phyloP scores from a whole-genome alignment of 495 filamentous ascomycete species.

The Aspergillus incahuasiensis region DNA sequence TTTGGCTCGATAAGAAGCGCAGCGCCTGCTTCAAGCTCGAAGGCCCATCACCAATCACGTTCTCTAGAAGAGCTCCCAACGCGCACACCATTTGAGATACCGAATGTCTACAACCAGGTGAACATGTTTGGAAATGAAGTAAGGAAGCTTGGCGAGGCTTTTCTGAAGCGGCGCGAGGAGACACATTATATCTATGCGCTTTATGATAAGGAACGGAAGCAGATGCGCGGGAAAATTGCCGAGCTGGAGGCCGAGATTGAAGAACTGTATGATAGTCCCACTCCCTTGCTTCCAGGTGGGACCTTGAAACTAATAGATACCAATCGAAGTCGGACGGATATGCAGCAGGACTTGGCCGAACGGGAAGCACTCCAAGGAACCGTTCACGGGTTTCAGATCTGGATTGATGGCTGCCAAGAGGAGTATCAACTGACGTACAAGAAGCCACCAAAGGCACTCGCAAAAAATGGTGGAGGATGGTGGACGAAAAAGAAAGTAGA shows the following conservation, averaged over 20 bases:
- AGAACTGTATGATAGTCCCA: slow-evolving; percentile 30
- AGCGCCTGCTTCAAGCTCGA: neutral
- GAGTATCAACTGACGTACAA: slow-evolving; percentile 17
- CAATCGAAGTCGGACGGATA: slow-evolving; percentile 25
- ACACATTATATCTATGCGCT: slow-evolving; percentile 30
- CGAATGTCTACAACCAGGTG: slow-evolving; percentile 22
- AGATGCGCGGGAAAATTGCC: slow-evolving; percentile 20
- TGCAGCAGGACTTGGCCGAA: slow-evolving; percentile 31
- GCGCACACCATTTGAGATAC: slow-evolving; percentile 18
- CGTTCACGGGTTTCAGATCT: slow-evolving; percentile 31
- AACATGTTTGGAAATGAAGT: slow-evolving; percentile 23
- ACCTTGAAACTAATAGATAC: neutral
- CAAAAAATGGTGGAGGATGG: slow-evolving; percentile 12
- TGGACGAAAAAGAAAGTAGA: slow-evolving; percentile 19
- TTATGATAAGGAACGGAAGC: slow-evolving; percentile 27
- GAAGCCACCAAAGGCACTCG: neutral
- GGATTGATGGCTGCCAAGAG: slow-evolving; percentile 26
- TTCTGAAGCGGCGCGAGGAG: slow-evolving; percentile 30
- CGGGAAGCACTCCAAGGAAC: slow-evolving; percentile 37
- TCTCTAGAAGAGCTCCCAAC: neutral
- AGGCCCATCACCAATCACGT: neutral
- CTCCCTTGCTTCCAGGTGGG: no score
- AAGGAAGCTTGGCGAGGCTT: slow-evolving; percentile 22
- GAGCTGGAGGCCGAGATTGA: slow-evolving; percentile 31
- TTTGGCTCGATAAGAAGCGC: neutral